phyloP scores from a whole-genome alignment of 805 yeast genomes.

The Clavispora carvajalis region DNA sequence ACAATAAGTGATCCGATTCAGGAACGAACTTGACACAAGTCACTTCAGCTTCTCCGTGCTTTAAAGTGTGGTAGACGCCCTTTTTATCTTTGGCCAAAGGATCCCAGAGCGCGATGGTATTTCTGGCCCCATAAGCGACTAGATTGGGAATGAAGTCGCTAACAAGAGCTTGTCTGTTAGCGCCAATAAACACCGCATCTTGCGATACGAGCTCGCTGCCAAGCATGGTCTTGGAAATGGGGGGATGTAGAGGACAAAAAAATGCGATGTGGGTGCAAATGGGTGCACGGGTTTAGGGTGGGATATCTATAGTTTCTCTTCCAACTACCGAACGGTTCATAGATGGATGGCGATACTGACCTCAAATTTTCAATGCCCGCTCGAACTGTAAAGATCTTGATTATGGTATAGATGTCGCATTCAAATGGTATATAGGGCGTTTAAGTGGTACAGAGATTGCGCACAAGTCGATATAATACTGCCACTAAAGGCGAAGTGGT shows the following conservation, averaged over 20 bases:
- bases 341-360: no score
- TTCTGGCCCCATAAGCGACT: slow-evolving; percentile 71
- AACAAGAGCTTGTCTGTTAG: slow-evolving; percentile 59
- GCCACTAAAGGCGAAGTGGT: no score
- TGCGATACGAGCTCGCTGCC: slow-evolving; percentile 10
- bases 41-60: slow-evolving; percentile 56
- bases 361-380: no score
- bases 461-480: no score
- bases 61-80: slow-evolving; percentile 54
- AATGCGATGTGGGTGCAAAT: slow-evolving; percentile 5
- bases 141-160: slow-evolving; percentile 44
- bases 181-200: slow-evolving; percentile 67
- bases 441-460: no score
- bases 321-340: no score
- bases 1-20: slow-evolving; percentile 40
- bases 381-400: no score
- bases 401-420: no score
- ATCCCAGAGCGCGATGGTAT: slow-evolving; percentile 63
- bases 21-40: slow-evolving; percentile 58
- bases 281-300: slow-evolving; percentile 2
- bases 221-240: not conserved
- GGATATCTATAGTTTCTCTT: no score
- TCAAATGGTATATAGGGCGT: no score
- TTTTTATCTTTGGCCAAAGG: slow-evolving; percentile 38
- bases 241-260: not conserved